A percentile compares a stretch with the other conserved stretches of the same genome.
Evolutionary conservation across 495 filamentous ascomycete species (phyloP).

Genomic region (Annulohypoxylon nitens): DNA sequence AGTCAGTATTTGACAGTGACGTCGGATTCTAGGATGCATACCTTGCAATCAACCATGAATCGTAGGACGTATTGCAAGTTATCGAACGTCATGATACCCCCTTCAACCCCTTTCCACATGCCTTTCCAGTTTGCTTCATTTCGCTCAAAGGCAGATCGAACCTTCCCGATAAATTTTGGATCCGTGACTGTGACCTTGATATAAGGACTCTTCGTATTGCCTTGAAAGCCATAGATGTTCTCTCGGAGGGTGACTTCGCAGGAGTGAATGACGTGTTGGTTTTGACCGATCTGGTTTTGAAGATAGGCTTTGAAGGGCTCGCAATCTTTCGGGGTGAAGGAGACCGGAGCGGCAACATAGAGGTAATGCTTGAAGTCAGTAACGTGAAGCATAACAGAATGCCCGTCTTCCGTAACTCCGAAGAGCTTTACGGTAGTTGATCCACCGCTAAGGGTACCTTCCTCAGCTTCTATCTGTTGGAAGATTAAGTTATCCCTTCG

Average conservation of each 20-base stretch:
- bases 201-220: conserved; percentile 91
- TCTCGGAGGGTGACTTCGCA: conserved; percentile 85
- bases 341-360: conserved; percentile 88
- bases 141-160: conserved; percentile 78
- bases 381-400: conserved; percentile 95
- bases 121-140: conserved; percentile 89
- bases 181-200: conserved; percentile 93
- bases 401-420: conserved; percentile 94
- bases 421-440: conserved; percentile 87
- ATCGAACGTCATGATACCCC: conserved; percentile 86
- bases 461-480: conserved; percentile 96
- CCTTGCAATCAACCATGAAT: conserved; percentile 96
- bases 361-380: conserved; percentile 97
- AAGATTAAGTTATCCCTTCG: conserved; percentile 80
- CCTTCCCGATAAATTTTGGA: conserved; percentile 79
- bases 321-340: conserved; percentile 82
- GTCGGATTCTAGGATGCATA: conserved; percentile 49
- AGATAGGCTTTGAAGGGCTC: conserved; percentile 80
- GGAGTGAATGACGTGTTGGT: conserved; percentile 70
- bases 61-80: conserved; percentile 93
- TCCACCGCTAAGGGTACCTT: conserved; percentile 80
- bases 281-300: conserved; percentile 76
- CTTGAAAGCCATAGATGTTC: conserved; percentile 92
- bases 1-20: conserved; percentile 31
- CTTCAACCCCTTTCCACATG: conserved; percentile 81